A percentile compares a stretch with the other conserved stretches of the same genome.
Evolutionary conservation across 306 rosid genomes (phyloP).

Genomic region (Trifolium fragiferum): DNA sequence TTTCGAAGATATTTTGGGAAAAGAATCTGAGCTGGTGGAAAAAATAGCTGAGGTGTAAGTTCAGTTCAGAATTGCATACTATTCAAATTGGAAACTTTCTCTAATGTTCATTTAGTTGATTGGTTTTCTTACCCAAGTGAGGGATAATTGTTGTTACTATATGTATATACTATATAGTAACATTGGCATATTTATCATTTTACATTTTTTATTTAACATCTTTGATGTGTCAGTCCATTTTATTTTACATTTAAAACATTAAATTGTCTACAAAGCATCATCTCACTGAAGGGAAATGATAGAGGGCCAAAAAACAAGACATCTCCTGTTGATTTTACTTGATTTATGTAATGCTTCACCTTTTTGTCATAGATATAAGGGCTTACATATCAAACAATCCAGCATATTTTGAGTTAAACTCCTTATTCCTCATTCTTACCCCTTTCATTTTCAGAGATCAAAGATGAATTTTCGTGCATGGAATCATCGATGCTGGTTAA

Average conservation of each 20-base stretch:
- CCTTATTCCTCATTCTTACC: constrained; percentile 32
- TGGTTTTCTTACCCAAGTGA: constrained; percentile 21
- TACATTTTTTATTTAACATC: constrained; percentile 12
- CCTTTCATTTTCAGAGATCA: constrained; percentile 62
- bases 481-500: constrained; percentile 90
- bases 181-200: constrained; percentile 26
- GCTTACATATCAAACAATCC: constrained; percentile 22
- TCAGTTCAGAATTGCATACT: constrained; percentile 51
- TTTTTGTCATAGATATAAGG: constrained; percentile 5
- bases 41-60: constrained; percentile 89
- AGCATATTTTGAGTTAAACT: constrained; percentile 27
- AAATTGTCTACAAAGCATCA: constrained; percentile 15
- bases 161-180: not conserved
- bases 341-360: constrained; percentile 19
- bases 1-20: constrained; percentile 67
- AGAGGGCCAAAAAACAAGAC: not conserved
- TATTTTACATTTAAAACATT: constrained; percentile 3
- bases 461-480: constrained; percentile 98
- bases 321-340: constrained; percentile 24
- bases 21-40: constrained; percentile 96
- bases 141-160: constrained; percentile 5
- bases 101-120: constrained; percentile 34
- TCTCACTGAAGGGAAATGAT: constrained; percentile 1
- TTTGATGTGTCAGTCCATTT: constrained; percentile 18
- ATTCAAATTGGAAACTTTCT: constrained; percentile 49